Conservation (phyloP, 257 asterid genomes). For the Scutellaria barbata region DNA sequence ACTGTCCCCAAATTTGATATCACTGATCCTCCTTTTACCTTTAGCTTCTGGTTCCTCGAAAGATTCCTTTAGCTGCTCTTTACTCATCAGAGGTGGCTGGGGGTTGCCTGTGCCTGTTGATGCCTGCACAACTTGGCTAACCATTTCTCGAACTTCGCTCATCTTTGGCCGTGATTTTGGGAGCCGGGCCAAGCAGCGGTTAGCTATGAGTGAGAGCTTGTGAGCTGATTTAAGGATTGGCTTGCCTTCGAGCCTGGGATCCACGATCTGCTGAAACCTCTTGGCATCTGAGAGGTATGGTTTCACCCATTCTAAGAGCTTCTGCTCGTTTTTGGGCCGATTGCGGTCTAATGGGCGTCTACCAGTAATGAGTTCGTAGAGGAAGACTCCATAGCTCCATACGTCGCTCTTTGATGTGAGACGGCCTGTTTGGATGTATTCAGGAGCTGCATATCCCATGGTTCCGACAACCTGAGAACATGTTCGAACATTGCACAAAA, state of each 20-base stretch:
- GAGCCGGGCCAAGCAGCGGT: slow-evolving; percentile 78
- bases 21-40: slow-evolving; percentile 60
- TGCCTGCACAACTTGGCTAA: slow-evolving; percentile 62
- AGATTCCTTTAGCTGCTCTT: slow-evolving; percentile 28
- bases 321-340: slow-evolving; percentile 86
- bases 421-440: slow-evolving; percentile 89
- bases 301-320: slow-evolving; percentile 90
- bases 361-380: slow-evolving; percentile 90
- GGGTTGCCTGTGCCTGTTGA: slow-evolving; percentile 54
- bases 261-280: slow-evolving; percentile 78
- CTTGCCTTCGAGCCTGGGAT: slow-evolving; percentile 77
- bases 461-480: slow-evolving; percentile 86
- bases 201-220: slow-evolving; percentile 83
- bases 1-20: slow-evolving; percentile 53
- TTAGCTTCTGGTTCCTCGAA: slow-evolving; percentile 41
- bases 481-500: not conserved
- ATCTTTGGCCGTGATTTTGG: slow-evolving; percentile 86
- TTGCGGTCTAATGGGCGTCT: slow-evolving; percentile 85
- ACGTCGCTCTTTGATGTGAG: slow-evolving; percentile 90
- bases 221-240: slow-evolving; percentile 68
- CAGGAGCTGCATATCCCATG: slow-evolving; percentile 96
- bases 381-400: slow-evolving; percentile 95
- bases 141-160: slow-evolving; percentile 86
- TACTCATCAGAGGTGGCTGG: slow-evolving; percentile 50
- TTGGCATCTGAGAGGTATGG: slow-evolving; percentile 80